phyloP scores from a whole-genome alignment of 352 stramenopile genomes.

The Phytophthora sp. region DNA sequence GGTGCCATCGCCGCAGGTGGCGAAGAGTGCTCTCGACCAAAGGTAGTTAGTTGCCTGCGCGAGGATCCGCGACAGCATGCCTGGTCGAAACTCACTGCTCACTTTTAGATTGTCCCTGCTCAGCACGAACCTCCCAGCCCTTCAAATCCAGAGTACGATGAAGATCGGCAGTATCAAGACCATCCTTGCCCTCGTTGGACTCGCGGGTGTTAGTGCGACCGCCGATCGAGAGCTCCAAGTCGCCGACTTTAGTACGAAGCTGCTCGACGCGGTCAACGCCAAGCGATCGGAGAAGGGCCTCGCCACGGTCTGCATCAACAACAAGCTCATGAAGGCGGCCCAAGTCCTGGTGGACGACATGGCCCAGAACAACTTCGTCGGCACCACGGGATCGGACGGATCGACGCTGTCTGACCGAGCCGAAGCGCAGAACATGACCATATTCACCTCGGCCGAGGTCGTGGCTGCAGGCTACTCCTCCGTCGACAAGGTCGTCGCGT shows the following conservation, averaged over 20 bases:
- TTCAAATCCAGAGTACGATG: background rate
- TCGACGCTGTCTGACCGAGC: conserved; percentile 32
- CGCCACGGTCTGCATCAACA: conserved; percentile 45
- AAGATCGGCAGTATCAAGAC: background rate
- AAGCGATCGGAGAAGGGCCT: conserved; percentile 44
- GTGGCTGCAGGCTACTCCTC: conserved; percentile 46
- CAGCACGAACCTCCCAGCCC: background rate
- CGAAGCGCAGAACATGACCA: conserved; percentile 27
- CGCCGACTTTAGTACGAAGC: conserved; percentile 39
- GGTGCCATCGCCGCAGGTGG: too few species aligned
- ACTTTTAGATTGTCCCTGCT: background rate
- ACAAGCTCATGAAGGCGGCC: conserved; percentile 32
- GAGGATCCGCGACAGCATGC: too few species aligned
- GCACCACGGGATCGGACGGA: conserved; percentile 34
- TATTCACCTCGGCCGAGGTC: conserved; percentile 31
- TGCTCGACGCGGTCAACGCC: conserved; percentile 42
- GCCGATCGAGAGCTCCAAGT: conserved; percentile 31
- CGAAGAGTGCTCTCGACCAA: too few species aligned
- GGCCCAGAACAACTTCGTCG: conserved; percentile 28
- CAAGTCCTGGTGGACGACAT: conserved; percentile 29
- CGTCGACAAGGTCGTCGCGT: conserved; percentile 36
- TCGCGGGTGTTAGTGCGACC: background rate
- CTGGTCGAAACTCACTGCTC: background rate
- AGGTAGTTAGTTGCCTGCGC: too few species aligned
- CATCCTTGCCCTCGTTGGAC: conserved; percentile 1